Conservation (phyloP, 2,329 filamentous ascomycete genomes). For the Botrytis hyacinthi region DNA sequence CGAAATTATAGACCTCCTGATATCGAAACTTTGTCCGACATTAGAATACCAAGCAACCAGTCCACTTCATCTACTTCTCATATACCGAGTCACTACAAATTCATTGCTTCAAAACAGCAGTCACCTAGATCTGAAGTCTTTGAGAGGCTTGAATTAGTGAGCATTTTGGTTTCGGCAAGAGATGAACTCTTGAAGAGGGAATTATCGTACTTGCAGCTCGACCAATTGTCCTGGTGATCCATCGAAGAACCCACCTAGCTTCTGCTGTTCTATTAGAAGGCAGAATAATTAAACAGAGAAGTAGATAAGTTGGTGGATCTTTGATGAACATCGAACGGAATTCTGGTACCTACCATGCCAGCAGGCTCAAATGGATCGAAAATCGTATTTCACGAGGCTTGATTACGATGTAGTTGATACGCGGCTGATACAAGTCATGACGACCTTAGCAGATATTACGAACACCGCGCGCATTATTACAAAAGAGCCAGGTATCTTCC, state of each 20-base stretch:
- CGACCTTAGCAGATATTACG: background rate
- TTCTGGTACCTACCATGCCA: background rate
- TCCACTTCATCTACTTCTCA: background rate
- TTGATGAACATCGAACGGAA: background rate
- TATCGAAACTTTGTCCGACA: background rate
- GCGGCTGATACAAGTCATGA: background rate
- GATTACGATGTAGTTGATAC: background rate
- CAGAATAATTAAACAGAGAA: background rate
- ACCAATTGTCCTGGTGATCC: background rate
- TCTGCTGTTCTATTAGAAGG: too few species aligned
- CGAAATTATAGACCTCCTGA: too few species aligned
- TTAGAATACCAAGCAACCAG: background rate
- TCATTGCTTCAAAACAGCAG: background rate
- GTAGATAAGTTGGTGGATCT: background rate
- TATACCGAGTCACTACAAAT: background rate
- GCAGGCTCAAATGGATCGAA: background rate
- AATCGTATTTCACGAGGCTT: background rate
- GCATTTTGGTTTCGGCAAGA: background rate
- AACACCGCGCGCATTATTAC: background rate
- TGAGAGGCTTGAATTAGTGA: background rate
- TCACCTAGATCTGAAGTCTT: background rate
- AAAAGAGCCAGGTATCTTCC: background rate
- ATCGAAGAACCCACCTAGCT: too few species aligned
- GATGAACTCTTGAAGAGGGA: background rate
- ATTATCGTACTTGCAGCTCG: background rate